Evolutionary conservation across 2,329 filamentous ascomycete species (phyloP), one percentile per base, ranked within the genome.

Genomic region (Fusarium sp.): DNA sequence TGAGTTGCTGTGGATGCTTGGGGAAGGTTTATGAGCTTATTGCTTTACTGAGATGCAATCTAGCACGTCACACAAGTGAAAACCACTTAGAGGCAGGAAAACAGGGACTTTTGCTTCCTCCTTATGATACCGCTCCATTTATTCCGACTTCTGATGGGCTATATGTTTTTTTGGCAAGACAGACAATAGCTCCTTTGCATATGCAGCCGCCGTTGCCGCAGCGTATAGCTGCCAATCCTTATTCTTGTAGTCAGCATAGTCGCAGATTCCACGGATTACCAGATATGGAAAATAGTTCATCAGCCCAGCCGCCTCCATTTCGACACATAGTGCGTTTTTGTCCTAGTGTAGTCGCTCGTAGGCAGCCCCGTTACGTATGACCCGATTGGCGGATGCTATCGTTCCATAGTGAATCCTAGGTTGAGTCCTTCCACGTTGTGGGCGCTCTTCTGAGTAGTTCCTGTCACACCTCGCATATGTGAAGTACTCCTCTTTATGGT

Each of bases 221-320:
- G 45, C 45, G 30, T 48, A 48, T 4, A 1, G 20, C 30, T 48
- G 45, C 45, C 45, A 48, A 11, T 48, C 20, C 6, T 48, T 48
- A 6, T 48, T 48, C 30, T 48, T 48, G 15, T 48, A 48, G 9
- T 48, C 45, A 7, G 45, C 45, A 36, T 48, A 48, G 6, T 38
- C 30, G 15, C 30, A 48, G 14, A 48, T 48, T 7, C 45, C 45
- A 19, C 45, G 45, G 9, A 48, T 36, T 8, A 48, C 45, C 6
- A 48, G 4, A 12, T 30, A 48, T 11, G 14, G 21, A 23, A 19
- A 48, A 30, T 12, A n/a, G 6, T 48, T 38, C 45, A 48, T 48
- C 32, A 47, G 19, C n/a, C n/a, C n/a, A n/a, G n/a, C n/a, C n/a
- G n/a, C n/a, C n/a, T n/a, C n/a, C n/a, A n/a, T n/a, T n/a, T n/a